A percentile compares a stretch with the other conserved stretches of the same genome.
These are phyloP conservation scores for Chrysochromulina parva DNA, from an alignment of 78 protist genomes.

Conservation along the genomic window DNA sequence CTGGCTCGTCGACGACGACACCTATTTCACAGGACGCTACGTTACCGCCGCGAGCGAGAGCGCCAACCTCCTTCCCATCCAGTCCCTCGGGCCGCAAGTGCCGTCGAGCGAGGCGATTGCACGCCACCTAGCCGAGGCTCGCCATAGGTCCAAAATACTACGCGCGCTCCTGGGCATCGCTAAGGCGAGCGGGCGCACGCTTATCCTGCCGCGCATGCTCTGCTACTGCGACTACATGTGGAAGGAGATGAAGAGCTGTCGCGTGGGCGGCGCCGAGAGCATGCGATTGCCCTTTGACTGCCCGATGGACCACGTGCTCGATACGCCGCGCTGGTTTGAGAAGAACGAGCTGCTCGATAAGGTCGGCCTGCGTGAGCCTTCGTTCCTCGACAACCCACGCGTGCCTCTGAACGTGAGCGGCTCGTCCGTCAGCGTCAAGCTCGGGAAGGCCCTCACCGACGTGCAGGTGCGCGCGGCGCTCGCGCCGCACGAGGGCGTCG, in stretches of 20 bases:
- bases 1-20: not conserved
- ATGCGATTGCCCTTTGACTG: not conserved
- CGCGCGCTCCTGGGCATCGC: too few relatives aligned
- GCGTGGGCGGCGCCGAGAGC: not conserved
- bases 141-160: not conserved
- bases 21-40: not conserved
- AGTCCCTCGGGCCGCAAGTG: too few relatives aligned
- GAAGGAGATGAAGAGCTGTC: not conserved
- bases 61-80: not conserved
- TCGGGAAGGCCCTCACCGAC: not conserved
- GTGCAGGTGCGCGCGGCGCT: not conserved
- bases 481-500: not conserved
- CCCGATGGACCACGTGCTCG: slow-evolving; percentile 4
- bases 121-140: not conserved
- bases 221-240: slow-evolving; percentile 20
- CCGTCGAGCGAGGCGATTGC: not conserved
- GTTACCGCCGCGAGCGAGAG: not conserved
- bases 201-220: not conserved
- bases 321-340: not conserved
- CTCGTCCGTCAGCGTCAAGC: not conserved
- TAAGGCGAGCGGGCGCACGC: not conserved
- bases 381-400: not conserved
- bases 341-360: not conserved
- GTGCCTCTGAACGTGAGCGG: not conserved
- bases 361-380: not conserved